Base-by-base conservation (phyloP, 2,329 filamentous ascomycete genomes). In the Pseudogymnoascus sp. region DNA sequence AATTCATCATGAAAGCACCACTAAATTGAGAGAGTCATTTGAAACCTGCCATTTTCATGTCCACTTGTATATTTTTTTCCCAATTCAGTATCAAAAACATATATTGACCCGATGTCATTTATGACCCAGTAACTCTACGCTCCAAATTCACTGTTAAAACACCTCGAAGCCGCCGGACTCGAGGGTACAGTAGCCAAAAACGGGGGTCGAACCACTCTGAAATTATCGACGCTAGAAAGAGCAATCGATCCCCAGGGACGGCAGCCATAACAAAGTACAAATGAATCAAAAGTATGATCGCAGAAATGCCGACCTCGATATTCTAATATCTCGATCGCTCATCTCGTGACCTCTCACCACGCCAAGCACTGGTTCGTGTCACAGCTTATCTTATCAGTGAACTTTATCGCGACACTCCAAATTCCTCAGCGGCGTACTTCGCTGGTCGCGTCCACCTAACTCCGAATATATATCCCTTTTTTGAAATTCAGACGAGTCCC, bases 381-480 rank as follows among this genome's bases (percentile, higher is more conserved):
- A 33, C n/a, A 7, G 47, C 47, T 53, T 53, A 53, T 53, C 47
- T 53, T 53, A 53, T 53, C 47, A 5, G 47, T 33, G 47, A 53
- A 53, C 47, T 53, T 53, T 53, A 53, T 53, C 47, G 28, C 28
- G 47, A 35, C 47, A 5, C 22, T 9, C 47, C 28, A 53, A 53
- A 35, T 53, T 53, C 47, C 47, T 53, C 28, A 11, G 47, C 28
- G 47, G n/a, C 11, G n/a, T 33, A 20, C 47, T 53, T 53, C 47
- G 47, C 15, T 35, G 47, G 47, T 53, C 47, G 47, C 47, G 47
- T 53, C 47, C 11, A 35, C 47, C 47, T 33, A 12, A 5, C n/a
- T 30, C 25, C 43, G 15, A 43, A 30, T 53, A 53, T 50, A 50
- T 53, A 35, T 20, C 47, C 47, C 28, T 18, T 53, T 33, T 53